Base-by-base conservation (phyloP, 345 rosid species). In the Lagerstroemia speciosa region DNA sequence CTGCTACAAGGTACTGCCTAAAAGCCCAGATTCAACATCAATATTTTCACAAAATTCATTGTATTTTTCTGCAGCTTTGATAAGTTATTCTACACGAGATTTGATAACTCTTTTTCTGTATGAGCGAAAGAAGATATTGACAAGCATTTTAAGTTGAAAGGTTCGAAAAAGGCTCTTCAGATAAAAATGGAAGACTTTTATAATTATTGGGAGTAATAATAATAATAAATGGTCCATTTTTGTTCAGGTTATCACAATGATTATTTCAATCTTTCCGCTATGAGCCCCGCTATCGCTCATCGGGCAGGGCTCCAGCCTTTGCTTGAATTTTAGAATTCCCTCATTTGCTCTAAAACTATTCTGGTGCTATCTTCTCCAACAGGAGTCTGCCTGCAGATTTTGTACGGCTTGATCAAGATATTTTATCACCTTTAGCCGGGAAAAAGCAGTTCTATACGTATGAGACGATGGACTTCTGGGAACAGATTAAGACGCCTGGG, bases 401-500 rank as follows among this genome's bases (percentile, higher is more conserved):
- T 78, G 86, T 93, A 30, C 83, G 98, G 75, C 73, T 93, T 73
- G 98, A 93, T 83, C 98, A 93, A 77, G 97, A 90, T 74, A 93
- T 93, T 66, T 82, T 93, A 68, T 83, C 98, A 66, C 98, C 97
- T 82, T 87, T 93, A 76, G 97, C 98, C 24, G 98, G 98, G 67
- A 90, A 93, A 86, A 93, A 83, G 78, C 89, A 81, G 72, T 73
- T 90, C 2, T 93, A 88, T 67, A 83, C 91, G 70, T 90, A 90
- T 26, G 96, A 93, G 75, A 88, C 98, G 43, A 77, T 74, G 87
- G 90, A 93, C 76, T 90, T 90, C 83, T 93, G 97, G 97, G 98
- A 93, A 79, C 98, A 93, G 79, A 86, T 93, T 34, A 93, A 93
- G 76, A 85, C 98, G 74, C 97, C 98, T 5, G 98, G 98, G 98